Percentiles rank a stretch among this genome's conserved stretches.
Evolutionary conservation across 306 rosid species (phyloP).

Genomic region (Sindora glabra): DNA sequence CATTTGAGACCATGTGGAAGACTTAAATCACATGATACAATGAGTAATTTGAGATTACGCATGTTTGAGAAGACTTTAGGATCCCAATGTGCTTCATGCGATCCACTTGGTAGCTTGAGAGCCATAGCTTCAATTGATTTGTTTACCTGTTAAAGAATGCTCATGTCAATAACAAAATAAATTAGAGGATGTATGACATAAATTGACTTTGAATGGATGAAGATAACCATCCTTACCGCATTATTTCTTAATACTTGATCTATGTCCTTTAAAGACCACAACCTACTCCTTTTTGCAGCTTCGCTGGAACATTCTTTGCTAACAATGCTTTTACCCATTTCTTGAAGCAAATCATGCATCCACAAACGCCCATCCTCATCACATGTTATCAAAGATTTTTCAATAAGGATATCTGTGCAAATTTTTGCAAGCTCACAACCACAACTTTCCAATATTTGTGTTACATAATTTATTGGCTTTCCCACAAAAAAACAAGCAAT

Average conservation of each 20-base stretch:
- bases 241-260: neutral
- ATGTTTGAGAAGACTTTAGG: neutral
- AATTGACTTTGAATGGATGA: neutral
- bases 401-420: neutral
- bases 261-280: neutral
- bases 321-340: constrained; percentile 1
- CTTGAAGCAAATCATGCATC: constrained; percentile 4
- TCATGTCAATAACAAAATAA: neutral
- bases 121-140: neutral
- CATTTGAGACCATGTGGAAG: neutral
- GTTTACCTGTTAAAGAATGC: neutral
- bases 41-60: neutral
- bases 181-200: neutral
- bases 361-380: neutral
- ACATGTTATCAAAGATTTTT: neutral
- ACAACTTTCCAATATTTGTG: neutral
- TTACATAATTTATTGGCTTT: neutral
- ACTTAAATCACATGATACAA: neutral
- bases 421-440: neutral
- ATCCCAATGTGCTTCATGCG: neutral
- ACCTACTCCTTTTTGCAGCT: neutral
- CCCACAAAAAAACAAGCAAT: neutral
- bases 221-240: neutral
- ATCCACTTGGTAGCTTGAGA: neutral
- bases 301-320: neutral